A percentile compares a stretch with the other conserved stretches of the same genome.
Conservation (phyloP, 306 rosid genomes). For the Vigna angularis region DNA sequence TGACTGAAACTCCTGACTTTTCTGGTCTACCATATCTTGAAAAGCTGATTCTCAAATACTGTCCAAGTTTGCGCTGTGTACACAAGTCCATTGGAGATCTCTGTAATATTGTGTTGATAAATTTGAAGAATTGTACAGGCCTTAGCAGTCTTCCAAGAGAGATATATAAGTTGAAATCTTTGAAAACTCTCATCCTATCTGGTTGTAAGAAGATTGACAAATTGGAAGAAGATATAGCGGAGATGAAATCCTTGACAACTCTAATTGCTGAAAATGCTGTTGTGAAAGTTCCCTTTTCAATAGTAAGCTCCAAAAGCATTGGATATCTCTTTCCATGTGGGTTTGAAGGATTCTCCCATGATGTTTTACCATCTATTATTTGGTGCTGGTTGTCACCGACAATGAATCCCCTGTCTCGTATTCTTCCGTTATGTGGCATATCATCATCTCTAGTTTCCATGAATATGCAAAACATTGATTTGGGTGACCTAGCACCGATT, state of each 20-base stretch:
- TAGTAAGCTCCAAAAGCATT: background rate
- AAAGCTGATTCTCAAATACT: conserved; percentile 18
- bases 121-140: conserved; percentile 1
- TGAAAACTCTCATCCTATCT: background rate
- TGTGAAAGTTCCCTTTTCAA: background rate
- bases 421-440: background rate
- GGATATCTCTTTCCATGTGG: background rate
- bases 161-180: background rate
- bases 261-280: background rate
- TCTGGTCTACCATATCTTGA: conserved; percentile 44
- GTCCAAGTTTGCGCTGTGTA: conserved; percentile 31
- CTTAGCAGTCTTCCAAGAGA: background rate
- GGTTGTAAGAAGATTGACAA: background rate
- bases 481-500: background rate
- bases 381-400: background rate
- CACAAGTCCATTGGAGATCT: conserved; percentile 45
- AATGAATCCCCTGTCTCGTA: background rate
- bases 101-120: background rate
- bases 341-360: background rate
- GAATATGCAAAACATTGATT: background rate
- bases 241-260: background rate
- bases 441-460: too few relatives aligned
- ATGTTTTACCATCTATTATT: background rate
- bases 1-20: conserved; percentile 37
- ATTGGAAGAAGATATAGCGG: background rate